These are phyloP conservation scores for Ophiocordyceps camponoti-floridani DNA, from an alignment of 2,329 filamentous ascomycete species.

Conservation along the genomic window DNA sequence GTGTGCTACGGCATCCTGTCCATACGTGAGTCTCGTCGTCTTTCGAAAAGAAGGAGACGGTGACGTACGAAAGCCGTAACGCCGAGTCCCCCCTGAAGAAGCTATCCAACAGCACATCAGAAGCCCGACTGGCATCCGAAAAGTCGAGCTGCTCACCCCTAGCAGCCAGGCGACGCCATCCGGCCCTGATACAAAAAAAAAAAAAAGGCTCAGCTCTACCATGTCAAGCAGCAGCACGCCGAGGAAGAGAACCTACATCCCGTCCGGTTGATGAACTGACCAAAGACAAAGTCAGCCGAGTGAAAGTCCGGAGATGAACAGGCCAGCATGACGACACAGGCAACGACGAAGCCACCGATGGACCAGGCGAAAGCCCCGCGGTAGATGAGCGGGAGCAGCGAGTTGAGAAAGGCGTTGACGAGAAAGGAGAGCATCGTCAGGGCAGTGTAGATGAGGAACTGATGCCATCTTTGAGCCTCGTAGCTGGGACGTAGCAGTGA, in stretches of 20 bases:
- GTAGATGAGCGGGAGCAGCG: constrained; percentile 27
- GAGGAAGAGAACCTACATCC: constrained; percentile 7
- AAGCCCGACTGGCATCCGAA: not conserved
- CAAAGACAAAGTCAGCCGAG: constrained; percentile 12
- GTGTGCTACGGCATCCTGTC: constrained; percentile 14
- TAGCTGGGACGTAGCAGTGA: constrained; percentile 40
- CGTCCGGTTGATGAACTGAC: constrained; percentile 13
- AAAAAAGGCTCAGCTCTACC: not conserved
- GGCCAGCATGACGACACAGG: constrained; percentile 49
- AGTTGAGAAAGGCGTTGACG: constrained; percentile 14
- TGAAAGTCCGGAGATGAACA: constrained; percentile 44
- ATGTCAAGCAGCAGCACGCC: not conserved
- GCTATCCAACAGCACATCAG: constrained; percentile 2
- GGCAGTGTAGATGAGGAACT: constrained; percentile 36
- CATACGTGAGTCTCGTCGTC: not conserved
- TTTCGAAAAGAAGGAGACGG: not conserved
- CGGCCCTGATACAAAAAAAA: constrained; percentile 6
- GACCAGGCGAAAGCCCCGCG: constrained; percentile 54
- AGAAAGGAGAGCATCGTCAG: constrained; percentile 11
- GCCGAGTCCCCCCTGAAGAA: constrained; percentile 14
- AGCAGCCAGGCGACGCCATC: constrained; percentile 16
- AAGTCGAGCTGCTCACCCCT: constrained; percentile 5
- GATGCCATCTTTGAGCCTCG: constrained; percentile 43
- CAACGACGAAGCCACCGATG: constrained; percentile 46
- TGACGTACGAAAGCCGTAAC: constrained; percentile 12